Conservation (phyloP, 441 rosid genomes). For the Jatropha multifida region DNA sequence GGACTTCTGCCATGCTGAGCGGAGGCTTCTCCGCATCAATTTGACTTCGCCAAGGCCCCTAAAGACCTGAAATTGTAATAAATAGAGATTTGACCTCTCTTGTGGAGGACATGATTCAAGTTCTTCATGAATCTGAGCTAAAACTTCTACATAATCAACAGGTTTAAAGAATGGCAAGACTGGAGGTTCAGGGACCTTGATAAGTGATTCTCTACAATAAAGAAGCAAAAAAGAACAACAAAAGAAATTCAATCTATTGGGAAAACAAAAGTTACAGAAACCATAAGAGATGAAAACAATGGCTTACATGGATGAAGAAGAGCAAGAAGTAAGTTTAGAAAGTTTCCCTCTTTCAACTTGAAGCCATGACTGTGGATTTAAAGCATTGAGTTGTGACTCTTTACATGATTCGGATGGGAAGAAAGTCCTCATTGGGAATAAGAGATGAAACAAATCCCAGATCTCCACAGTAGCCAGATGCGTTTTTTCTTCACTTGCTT, state of each 20-base stretch:
- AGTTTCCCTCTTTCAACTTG: slow-evolving; percentile 98
- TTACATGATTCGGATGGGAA: slow-evolving; percentile 83
- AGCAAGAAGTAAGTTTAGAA: slow-evolving; percentile 49
- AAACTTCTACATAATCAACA: slow-evolving; percentile 88
- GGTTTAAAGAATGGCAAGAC: slow-evolving; percentile 83
- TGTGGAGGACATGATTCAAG: slow-evolving; percentile 73
- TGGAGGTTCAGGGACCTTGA: slow-evolving; percentile 89
- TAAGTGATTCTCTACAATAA: slow-evolving; percentile 80
- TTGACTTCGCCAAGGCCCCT: slow-evolving; percentile 92
- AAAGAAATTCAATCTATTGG: slow-evolving; percentile 27
- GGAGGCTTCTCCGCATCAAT: slow-evolving; percentile 84
- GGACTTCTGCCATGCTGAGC: slow-evolving; percentile 88
- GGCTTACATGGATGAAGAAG: slow-evolving; percentile 81
- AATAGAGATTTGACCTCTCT: slow-evolving; percentile 71
- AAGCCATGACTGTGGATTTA: slow-evolving; percentile 99
- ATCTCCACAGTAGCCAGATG: slow-evolving; percentile 86
- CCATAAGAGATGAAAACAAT: slow-evolving; percentile 1
- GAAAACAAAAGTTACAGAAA: slow-evolving; percentile 1
- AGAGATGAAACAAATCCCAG: slow-evolving; percentile 84
- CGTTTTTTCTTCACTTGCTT: slow-evolving; percentile 20
- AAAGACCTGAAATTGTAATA: slow-evolving; percentile 84
- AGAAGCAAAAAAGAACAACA: slow-evolving; percentile 17
- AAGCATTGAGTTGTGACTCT: slow-evolving; percentile 71
- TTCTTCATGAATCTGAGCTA: slow-evolving; percentile 96
- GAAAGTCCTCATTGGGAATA: slow-evolving; percentile 91